Conservation (phyloP, 495 filamentous ascomycete genomes). For the Hypoxylon trugodes region DNA sequence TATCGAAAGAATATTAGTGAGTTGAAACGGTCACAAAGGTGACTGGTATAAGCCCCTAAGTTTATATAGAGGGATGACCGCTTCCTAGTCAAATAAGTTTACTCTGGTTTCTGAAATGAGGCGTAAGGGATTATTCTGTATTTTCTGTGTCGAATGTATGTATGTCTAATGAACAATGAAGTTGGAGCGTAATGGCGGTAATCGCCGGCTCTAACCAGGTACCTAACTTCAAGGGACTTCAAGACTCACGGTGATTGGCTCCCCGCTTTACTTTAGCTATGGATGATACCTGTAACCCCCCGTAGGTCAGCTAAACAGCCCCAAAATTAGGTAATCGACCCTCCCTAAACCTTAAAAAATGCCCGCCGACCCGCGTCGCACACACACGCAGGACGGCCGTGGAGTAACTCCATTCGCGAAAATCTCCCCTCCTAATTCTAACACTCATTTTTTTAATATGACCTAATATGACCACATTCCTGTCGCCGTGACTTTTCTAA, state of each 20-base stretch:
- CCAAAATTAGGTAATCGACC: constrained; percentile 16
- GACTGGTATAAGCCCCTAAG: too few relatives aligned
- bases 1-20: neutral
- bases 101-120: neutral
- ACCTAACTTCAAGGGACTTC: too few relatives aligned
- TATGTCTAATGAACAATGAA: too few relatives aligned
- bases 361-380: constrained; percentile 3
- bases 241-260: constrained; percentile 11
- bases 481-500: too few relatives aligned
- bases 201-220: constrained; percentile 1
- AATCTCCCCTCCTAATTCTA: constrained; percentile 26
- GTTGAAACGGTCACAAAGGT: too few relatives aligned
- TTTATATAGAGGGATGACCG: too few relatives aligned
- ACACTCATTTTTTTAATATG: neutral
- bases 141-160: too few relatives aligned
- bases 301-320: constrained; percentile 10
- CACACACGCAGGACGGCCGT: neutral
- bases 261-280: neutral
- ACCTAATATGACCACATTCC: neutral
- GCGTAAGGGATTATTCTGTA: too few relatives aligned
- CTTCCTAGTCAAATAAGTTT: too few relatives aligned
- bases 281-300: too few relatives aligned
- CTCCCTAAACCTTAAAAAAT: constrained; percentile 2
- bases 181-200: constrained; percentile 19
- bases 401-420: constrained; percentile 25